These are phyloP conservation scores for Heritiera fomes DNA, from an alignment of 345 rosid genomes.

Conservation along the genomic window DNA sequence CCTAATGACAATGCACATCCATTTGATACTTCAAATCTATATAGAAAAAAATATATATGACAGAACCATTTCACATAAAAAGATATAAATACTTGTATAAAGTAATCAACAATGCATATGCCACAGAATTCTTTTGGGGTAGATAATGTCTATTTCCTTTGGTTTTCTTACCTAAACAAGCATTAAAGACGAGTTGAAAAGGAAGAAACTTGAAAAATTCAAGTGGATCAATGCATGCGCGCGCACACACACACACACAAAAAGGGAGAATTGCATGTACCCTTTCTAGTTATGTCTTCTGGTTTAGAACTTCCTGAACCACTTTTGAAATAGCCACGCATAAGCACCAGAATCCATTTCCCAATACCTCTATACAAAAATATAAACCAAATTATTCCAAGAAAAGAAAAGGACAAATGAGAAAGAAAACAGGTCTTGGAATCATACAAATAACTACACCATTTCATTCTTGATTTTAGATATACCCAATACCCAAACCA, in stretches of 20 bases:
- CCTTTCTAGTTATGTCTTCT: conserved; percentile 47
- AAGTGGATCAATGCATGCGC: background rate
- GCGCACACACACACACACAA: no score
- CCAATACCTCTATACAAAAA: conserved; percentile 79
- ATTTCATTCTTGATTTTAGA: background rate
- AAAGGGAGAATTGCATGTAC: conserved; percentile 26
- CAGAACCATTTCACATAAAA: background rate
- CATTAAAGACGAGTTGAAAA: background rate
- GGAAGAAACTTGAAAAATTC: conserved; percentile 2
- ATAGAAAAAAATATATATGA: background rate
- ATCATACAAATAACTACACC: background rate
- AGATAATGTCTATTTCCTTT: conserved; percentile 57
- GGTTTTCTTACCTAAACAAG: conserved; percentile 46
- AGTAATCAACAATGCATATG: conserved; percentile 79
- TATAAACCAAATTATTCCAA: conserved; percentile 19
- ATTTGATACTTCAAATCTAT: conserved; percentile 14
- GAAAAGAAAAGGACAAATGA: background rate
- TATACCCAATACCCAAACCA: background rate
- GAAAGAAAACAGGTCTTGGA: background rate
- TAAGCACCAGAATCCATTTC: conserved; percentile 72
- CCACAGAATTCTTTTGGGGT: conserved; percentile 81
- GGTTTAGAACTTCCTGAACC: conserved; percentile 51
- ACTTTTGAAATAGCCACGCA: conserved; percentile 61
- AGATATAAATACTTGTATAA: conserved; percentile 58
- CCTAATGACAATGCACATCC: conserved; percentile 39